Percentiles rank a stretch among this genome's conserved stretches.
Conservation (phyloP, 768 basidiomycete species). For the Naganishia vishniacii region DNA sequence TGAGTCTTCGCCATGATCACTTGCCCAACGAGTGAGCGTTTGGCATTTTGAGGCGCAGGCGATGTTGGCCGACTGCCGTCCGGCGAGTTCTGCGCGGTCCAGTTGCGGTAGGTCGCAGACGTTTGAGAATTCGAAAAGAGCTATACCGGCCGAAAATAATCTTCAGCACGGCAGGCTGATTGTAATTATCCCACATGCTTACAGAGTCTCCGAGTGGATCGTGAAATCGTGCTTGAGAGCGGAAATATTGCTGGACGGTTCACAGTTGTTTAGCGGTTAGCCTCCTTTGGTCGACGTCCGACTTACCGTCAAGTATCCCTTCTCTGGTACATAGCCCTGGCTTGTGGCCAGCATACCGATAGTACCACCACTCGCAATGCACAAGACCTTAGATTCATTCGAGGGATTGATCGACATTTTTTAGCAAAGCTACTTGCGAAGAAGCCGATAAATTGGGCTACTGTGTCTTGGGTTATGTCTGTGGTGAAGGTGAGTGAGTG, state of each 20-base stretch:
- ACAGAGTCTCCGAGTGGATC: conserved; percentile 77
- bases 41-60: not conserved
- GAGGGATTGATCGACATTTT: too few species aligned
- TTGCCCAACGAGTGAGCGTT: conserved; percentile 25
- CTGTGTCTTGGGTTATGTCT: too few species aligned
- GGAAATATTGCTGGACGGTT: conserved; percentile 56
- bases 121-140: conserved; percentile 74
- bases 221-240: conserved; percentile 80
- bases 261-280: too few species aligned
- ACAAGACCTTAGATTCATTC: conserved; percentile 20
- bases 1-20: conserved; percentile 25
- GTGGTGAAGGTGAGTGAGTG: too few species aligned
- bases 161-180: too few species aligned
- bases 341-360: conserved; percentile 24
- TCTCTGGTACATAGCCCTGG: conserved; percentile 26
- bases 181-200: too few species aligned
- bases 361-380: conserved; percentile 23
- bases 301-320: conserved; percentile 27
- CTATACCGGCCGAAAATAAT: too few species aligned
- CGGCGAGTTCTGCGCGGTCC: conserved; percentile 51
- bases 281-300: too few species aligned
- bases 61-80: conserved; percentile 7
- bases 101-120: conserved; percentile 71
- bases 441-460: too few species aligned
- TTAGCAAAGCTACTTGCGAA: too few species aligned